A percentile compares a stretch with the other conserved stretches of the same genome.
Conservation (phyloP, 495 filamentous ascomycete species). For the Aspergillus haitiensis region DNA sequence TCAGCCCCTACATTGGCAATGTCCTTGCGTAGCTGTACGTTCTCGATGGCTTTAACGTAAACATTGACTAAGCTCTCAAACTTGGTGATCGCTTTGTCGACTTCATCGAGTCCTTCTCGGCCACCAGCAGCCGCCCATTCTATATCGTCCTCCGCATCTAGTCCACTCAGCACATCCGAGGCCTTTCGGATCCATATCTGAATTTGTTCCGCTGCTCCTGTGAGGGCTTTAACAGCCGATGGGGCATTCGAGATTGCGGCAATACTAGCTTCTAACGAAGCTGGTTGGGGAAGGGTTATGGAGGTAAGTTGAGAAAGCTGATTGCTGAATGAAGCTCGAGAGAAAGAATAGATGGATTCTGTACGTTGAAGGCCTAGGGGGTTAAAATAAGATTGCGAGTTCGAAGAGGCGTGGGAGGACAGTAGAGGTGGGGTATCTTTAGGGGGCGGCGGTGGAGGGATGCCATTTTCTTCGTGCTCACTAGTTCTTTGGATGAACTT, state of each 20-base stretch:
- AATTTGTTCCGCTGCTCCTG: constrained; percentile 84
- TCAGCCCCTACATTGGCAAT: constrained; percentile 66
- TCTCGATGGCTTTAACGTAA: constrained; percentile 87
- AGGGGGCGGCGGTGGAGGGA: constrained; percentile 43
- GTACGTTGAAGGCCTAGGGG: constrained; percentile 54
- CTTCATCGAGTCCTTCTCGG: constrained; percentile 82
- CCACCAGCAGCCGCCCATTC: constrained; percentile 96
- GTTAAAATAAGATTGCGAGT: constrained; percentile 54
- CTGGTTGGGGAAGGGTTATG: constrained; percentile 79
- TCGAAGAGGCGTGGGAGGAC: constrained; percentile 39
- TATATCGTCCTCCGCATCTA: constrained; percentile 93
- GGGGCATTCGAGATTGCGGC: constrained; percentile 77
- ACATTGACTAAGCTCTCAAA: constrained; percentile 87
- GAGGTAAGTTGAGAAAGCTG: constrained; percentile 87
- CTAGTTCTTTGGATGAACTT: constrained; percentile 48
- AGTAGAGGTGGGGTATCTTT: constrained; percentile 41
- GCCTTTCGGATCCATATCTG: constrained; percentile 89
- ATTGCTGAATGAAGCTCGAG: constrained; percentile 83
- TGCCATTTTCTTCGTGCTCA: constrained; percentile 35
- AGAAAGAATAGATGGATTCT: constrained; percentile 84
- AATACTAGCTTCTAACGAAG: constrained; percentile 75
- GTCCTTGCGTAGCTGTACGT: constrained; percentile 78
- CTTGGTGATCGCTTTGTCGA: constrained; percentile 78
- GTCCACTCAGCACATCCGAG: constrained; percentile 74
- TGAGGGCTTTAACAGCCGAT: constrained; percentile 72